Evolutionary conservation across 306 rosid species (phyloP), one percentile per base, ranked within the genome.

Genomic region (Citrullus colocynthis): DNA sequence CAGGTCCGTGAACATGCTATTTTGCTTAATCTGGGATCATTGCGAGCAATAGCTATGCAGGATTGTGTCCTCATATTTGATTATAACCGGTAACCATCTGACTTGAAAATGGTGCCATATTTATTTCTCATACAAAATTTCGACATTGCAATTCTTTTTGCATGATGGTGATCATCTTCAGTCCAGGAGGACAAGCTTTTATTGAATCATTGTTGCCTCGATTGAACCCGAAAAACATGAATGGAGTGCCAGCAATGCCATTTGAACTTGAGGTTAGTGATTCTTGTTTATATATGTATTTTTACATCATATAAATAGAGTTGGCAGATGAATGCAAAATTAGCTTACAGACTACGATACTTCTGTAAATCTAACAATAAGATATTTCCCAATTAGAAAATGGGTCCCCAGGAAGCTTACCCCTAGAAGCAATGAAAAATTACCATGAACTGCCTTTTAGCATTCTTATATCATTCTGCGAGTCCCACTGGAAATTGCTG

Each of bases 1-100:
- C 78, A 96, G 99, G 99, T 96, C 75, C 99, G 99, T 18, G 98
- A 96, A 84, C 80, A 81, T 84, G 99, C 99, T 80, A 85, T 92
- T 88, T 90, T 96, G 80, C 89, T 96, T 70, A 92, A 96, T 81
- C 86, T 96, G 87, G 99, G 99, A 79, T 89, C 99, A 49, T 82
- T 96, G 63, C 89, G 93, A 78, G 99, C 98, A 75, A 96, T 96
- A 77, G 99, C 98, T n/a, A 96, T 91, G 98, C 81, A 72, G 79
- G 99, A 96, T 70, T 79, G 84, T 54, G 99, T 91, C 65, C 91
- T 92, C 74, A 86, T 96, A 84, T 96, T 96, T 85, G 97, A 93
- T 83, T 82, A 87, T 65, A 91, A 89, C 81, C 70, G 96, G 99
- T 92, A 88, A 82, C 86, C 36, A 78, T 81, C 81, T 37, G 54